Conservation (phyloP, 306 rosid species). For the Corylus heterophylla region DNA sequence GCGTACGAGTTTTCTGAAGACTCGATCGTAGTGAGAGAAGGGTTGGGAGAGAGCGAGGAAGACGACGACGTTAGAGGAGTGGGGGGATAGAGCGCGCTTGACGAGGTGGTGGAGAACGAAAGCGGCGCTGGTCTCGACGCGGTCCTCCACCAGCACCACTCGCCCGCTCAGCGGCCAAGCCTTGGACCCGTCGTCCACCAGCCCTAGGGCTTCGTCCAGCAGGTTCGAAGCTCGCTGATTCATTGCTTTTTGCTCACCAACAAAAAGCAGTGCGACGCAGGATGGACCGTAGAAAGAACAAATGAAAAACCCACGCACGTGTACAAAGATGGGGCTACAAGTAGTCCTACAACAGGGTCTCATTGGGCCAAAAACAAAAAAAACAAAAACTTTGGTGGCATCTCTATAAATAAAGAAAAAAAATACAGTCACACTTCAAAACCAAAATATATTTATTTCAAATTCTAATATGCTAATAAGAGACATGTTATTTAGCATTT, state of each 20-base stretch:
- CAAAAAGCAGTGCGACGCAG: background rate
- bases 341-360: too few relatives aligned
- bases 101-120: slow-evolving; percentile 86
- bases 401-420: too few relatives aligned
- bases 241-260: slow-evolving; percentile 29
- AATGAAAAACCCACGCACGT: too few relatives aligned
- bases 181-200: slow-evolving; percentile 18
- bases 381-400: too few relatives aligned
- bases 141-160: slow-evolving; percentile 66
- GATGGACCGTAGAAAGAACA: too few relatives aligned
- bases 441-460: too few relatives aligned
- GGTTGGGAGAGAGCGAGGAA: slow-evolving; percentile 78
- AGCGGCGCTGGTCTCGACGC: slow-evolving; percentile 76
- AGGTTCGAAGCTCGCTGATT: slow-evolving; percentile 43
- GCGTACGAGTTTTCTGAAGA: slow-evolving; percentile 73
- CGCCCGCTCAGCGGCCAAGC: slow-evolving; percentile 48
- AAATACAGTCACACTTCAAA: too few relatives aligned
- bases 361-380: too few relatives aligned
- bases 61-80: slow-evolving; percentile 53
- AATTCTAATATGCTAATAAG: too few relatives aligned
- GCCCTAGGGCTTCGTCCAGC: slow-evolving; percentile 68
- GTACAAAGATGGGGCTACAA: too few relatives aligned
- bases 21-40: slow-evolving; percentile 77
- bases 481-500: too few relatives aligned
- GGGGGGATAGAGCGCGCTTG: slow-evolving; percentile 58